Percentiles rank a stretch among this genome's conserved stretches.
Evolutionary conservation across 1,284 basidiomycete genomes (phyloP).

Genomic region (Garcileccinum viscosum): DNA sequence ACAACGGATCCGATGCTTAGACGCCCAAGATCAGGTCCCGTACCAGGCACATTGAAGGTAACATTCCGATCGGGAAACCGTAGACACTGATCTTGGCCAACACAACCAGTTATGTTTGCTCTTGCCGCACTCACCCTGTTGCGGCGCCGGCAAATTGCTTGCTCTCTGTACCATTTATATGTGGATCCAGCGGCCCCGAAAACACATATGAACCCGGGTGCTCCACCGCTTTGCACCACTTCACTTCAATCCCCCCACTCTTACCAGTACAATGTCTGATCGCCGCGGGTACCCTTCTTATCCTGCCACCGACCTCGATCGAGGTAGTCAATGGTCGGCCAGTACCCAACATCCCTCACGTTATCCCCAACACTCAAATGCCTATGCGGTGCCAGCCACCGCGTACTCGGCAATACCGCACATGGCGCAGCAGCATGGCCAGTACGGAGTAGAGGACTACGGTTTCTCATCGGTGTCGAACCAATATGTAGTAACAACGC

Average conservation of each 20-base stretch:
- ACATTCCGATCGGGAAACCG: slow-evolving; percentile 36
- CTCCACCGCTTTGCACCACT: slow-evolving; percentile 11
- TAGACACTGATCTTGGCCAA: slow-evolving; percentile 37
- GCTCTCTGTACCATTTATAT: slow-evolving; percentile 36
- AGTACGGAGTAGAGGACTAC: slow-evolving; percentile 33
- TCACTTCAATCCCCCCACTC: slow-evolving; percentile 4
- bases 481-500: slow-evolving; percentile 30
- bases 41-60: slow-evolving; percentile 36
- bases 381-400: slow-evolving; percentile 24
- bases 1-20: slow-evolving; percentile 21
- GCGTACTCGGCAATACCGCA: slow-evolving; percentile 33
- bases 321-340: slow-evolving; percentile 30
- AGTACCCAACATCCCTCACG: slow-evolving; percentile 29
- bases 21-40: slow-evolving; percentile 35
- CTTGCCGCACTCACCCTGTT: slow-evolving; percentile 38
- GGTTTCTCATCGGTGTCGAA: slow-evolving; percentile 22
- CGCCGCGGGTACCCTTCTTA: slow-evolving; percentile 38
- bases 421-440: slow-evolving; percentile 26
- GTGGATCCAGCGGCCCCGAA: slow-evolving; percentile 37
- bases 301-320: slow-evolving; percentile 23
- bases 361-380: slow-evolving; percentile 28
- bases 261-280: slow-evolving; percentile 35
- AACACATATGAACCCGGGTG: slow-evolving; percentile 40
- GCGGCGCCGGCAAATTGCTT: slow-evolving; percentile 39
- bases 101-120: slow-evolving; percentile 37